Conservation (phyloP, 768 basidiomycete species). For the Mrakia frigida region DNA sequence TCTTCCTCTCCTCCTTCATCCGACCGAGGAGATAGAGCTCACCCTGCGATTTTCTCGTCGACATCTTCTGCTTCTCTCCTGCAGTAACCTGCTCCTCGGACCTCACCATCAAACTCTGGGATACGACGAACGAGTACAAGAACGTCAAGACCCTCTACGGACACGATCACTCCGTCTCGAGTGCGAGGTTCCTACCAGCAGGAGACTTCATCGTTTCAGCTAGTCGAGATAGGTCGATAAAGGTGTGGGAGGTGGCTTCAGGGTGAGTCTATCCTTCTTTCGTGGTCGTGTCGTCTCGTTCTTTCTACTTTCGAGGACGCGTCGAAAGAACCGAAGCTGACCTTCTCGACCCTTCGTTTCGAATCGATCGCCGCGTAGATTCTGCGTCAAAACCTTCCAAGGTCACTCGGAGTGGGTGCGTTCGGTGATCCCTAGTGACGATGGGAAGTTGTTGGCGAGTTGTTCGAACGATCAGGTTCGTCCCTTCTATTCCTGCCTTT, state of each 20-base stretch:
- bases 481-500: neutral
- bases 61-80: too few relatives aligned
- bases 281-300: neutral
- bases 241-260: constrained; percentile 78
- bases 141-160: constrained; percentile 79
- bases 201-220: constrained; percentile 79
- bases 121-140: constrained; percentile 82
- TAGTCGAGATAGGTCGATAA: constrained; percentile 78
- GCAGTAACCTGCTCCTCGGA: constrained; percentile 73
- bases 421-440: constrained; percentile 50
- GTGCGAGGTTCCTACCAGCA: constrained; percentile 75
- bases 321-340: neutral
- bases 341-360: neutral
- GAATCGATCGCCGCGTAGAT: constrained; percentile 47
- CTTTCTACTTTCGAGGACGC: neutral
- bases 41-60: neutral
- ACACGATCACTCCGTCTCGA: constrained; percentile 86
- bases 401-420: constrained; percentile 86
- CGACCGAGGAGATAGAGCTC: neutral
- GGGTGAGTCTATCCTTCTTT: constrained; percentile 54
- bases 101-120: constrained; percentile 88
- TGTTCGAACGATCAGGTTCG: constrained; percentile 76
- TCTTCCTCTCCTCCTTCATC: neutral
- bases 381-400: constrained; percentile 66
- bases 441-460: constrained; percentile 69